Conservation (phyloP, 192 early-diverging fungal species). For the Spizellomyces sp. region DNA sequence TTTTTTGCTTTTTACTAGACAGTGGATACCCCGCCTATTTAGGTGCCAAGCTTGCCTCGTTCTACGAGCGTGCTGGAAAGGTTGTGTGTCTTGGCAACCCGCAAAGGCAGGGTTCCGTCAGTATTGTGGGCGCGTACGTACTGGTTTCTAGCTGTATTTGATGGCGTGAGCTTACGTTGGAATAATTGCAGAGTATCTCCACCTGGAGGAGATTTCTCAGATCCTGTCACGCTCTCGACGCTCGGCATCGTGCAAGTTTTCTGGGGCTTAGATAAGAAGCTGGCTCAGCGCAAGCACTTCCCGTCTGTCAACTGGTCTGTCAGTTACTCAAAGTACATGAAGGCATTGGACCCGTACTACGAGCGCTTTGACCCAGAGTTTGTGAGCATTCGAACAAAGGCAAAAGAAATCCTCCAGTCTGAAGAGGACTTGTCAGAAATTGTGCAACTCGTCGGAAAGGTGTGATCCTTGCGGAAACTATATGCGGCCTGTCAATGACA, state of each 20-base stretch:
- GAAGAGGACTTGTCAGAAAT: slow-evolving; percentile 99
- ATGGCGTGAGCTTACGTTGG: not conserved
- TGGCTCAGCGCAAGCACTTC: slow-evolving; percentile 99
- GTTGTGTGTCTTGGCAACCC: slow-evolving; percentile 96
- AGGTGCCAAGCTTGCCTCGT: slow-evolving; percentile 97
- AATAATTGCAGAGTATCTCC: slow-evolving; percentile 82
- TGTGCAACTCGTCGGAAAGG: slow-evolving; percentile 99
- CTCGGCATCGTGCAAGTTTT: slow-evolving; percentile 99
- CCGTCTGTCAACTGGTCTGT: slow-evolving; percentile 99
- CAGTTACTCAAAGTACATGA: slow-evolving; percentile 97
- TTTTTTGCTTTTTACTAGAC: slow-evolving; percentile 52
- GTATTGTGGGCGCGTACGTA: slow-evolving; percentile 90
- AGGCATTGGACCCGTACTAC: slow-evolving; percentile 95
- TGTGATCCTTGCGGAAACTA: slow-evolving; percentile 8
- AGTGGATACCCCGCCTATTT: slow-evolving; percentile 98
- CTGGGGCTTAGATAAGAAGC: slow-evolving; percentile 99
- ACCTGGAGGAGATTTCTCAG: slow-evolving; percentile 99
- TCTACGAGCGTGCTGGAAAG: slow-evolving; percentile 99
- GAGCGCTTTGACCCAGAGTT: slow-evolving; percentile 96
- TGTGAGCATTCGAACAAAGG: slow-evolving; percentile 84
- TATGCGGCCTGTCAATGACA: too few relatives aligned
- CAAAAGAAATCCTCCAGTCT: slow-evolving; percentile 97
- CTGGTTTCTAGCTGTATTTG: slow-evolving; percentile 7
- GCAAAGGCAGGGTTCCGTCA: slow-evolving; percentile 88
- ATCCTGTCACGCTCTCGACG: slow-evolving; percentile 96